These are phyloP conservation scores for Saccharomycopsis synnaedendra DNA, from an alignment of 805 yeast species.

Conservation along the genomic window DNA sequence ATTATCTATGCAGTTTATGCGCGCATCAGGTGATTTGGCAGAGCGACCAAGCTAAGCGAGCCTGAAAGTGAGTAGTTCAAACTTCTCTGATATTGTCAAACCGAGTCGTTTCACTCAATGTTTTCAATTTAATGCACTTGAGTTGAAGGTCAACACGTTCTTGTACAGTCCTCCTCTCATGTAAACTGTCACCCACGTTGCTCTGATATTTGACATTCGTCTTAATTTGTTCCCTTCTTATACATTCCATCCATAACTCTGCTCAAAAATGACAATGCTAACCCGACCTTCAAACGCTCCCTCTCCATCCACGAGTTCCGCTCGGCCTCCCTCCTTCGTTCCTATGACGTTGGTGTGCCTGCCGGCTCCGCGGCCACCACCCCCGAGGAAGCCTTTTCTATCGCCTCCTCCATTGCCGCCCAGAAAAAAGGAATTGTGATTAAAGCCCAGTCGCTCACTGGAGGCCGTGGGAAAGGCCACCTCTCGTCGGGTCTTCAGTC, in stretches of 20 bases:
- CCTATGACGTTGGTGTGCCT: conserved; percentile 86
- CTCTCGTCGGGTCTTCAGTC: conserved; percentile 93
- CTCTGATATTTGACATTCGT: not conserved
- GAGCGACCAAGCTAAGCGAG: too few species aligned
- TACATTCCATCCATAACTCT: too few species aligned
- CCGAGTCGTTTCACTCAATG: too few species aligned
- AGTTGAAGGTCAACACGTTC: too few species aligned
- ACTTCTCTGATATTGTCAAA: too few species aligned
- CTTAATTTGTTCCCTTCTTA: not conserved
- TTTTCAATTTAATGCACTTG: too few species aligned
- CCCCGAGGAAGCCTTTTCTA: conserved; percentile 75
- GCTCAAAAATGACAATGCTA: not conserved
- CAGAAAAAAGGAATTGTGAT: conserved; percentile 76
- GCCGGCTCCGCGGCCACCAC: conserved; percentile 85
- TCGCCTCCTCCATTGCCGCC: conserved; percentile 54
- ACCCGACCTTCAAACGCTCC: conserved; percentile 37
- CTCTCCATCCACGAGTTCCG: conserved; percentile 93
- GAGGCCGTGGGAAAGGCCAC: conserved; percentile 99
- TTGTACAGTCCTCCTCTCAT: not conserved
- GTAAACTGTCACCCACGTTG: not conserved
- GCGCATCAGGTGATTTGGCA: too few species aligned
- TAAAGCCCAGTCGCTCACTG: conserved; percentile 98
- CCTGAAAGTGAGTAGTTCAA: too few species aligned
- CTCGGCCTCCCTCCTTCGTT: conserved; percentile 74
- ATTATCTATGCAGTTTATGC: too few species aligned